Evolutionary conservation across 2,329 filamentous ascomycete species (phyloP).

Genomic region (Beauveria caledonica): DNA sequence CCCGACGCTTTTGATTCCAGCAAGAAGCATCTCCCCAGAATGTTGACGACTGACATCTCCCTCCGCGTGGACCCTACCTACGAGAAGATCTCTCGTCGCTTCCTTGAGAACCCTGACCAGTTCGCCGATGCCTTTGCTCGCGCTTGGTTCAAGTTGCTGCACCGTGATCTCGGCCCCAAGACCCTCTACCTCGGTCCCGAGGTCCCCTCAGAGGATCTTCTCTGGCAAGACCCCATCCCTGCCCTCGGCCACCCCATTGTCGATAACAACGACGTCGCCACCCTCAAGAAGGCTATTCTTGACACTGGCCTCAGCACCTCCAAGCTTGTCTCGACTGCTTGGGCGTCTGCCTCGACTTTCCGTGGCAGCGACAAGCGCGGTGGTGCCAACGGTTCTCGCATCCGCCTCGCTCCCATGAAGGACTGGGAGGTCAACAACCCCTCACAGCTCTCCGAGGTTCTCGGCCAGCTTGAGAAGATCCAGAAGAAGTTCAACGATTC

Average conservation of each 20-base stretch:
- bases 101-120: slow-evolving; percentile 59
- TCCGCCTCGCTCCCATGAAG: slow-evolving; percentile 64
- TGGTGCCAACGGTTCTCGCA: slow-evolving; percentile 72
- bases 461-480: slow-evolving; percentile 53
- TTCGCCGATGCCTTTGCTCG: slow-evolving; percentile 61
- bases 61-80: slow-evolving; percentile 64
- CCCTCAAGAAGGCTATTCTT: slow-evolving; percentile 62
- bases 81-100: slow-evolving; percentile 67
- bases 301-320: slow-evolving; percentile 49
- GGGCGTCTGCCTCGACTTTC: slow-evolving; percentile 64
- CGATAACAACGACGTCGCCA: slow-evolving; percentile 52
- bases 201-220: slow-evolving; percentile 57
- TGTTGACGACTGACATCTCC: slow-evolving; percentile 69
- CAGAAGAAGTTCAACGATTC: slow-evolving; percentile 59
- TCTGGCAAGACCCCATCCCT: slow-evolving; percentile 71
- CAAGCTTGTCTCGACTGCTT: slow-evolving; percentile 58
- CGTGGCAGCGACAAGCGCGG: slow-evolving; percentile 73
- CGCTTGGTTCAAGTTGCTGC: slow-evolving; percentile 78
- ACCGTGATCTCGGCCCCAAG: slow-evolving; percentile 70
- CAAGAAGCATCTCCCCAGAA: slow-evolving; percentile 67
- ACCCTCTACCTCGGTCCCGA: slow-evolving; percentile 67
- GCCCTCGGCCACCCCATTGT: slow-evolving; percentile 48
- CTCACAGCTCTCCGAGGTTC: slow-evolving; percentile 51
- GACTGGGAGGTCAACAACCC: slow-evolving; percentile 72
- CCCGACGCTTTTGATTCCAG: slow-evolving; percentile 61